A percentile compares a stretch with the other conserved stretches of the same genome.
These are phyloP conservation scores for Cryptococcus jaspeensis DNA, from an alignment of 1,284 basidiomycete genomes.

Conservation along the genomic window DNA sequence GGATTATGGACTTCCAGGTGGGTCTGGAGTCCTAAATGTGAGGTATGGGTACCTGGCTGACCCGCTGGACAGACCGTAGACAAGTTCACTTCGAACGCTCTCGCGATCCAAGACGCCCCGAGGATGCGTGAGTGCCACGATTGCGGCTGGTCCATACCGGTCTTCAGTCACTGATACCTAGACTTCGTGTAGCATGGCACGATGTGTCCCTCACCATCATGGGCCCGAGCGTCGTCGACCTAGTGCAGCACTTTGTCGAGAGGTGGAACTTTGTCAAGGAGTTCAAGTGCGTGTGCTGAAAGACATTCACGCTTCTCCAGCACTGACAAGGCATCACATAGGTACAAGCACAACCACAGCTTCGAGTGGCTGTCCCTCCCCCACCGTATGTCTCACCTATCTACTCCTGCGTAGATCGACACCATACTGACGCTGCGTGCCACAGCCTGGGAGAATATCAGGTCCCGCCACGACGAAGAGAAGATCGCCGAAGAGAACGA, in stretches of 20 bases:
- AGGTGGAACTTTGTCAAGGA: slow-evolving; percentile 53
- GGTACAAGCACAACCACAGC: slow-evolving; percentile 54
- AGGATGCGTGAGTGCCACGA: slow-evolving; percentile 52
- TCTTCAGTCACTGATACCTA: slow-evolving; percentile 2
- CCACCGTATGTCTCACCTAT: slow-evolving; percentile 52
- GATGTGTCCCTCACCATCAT: slow-evolving; percentile 68
- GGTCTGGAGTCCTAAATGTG: neutral
- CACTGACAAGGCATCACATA: slow-evolving; percentile 12
- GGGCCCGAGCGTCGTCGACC: slow-evolving; percentile 80
- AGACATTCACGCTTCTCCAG: too few relatives aligned
- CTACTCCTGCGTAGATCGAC: neutral
- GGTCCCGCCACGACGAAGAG: slow-evolving; percentile 30
- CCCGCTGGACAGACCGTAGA: slow-evolving; percentile 61
- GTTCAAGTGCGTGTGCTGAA: slow-evolving; percentile 31
- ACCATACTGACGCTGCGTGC: neutral
- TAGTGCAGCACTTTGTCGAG: slow-evolving; percentile 87
- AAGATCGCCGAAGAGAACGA: slow-evolving; percentile 29
- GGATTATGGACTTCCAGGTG: slow-evolving; percentile 50
- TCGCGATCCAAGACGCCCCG: slow-evolving; percentile 68
- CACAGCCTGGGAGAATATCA: slow-evolving; percentile 43
- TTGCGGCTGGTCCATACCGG: neutral
- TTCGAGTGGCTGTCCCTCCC: slow-evolving; percentile 82
- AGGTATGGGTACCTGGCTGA: neutral
- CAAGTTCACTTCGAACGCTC: slow-evolving; percentile 70
- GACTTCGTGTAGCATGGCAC: slow-evolving; percentile 46